These are phyloP conservation scores for Phoenix dactylifera DNA, from an alignment of 176 grass and related monocot genomes.

Conservation along the genomic window DNA sequence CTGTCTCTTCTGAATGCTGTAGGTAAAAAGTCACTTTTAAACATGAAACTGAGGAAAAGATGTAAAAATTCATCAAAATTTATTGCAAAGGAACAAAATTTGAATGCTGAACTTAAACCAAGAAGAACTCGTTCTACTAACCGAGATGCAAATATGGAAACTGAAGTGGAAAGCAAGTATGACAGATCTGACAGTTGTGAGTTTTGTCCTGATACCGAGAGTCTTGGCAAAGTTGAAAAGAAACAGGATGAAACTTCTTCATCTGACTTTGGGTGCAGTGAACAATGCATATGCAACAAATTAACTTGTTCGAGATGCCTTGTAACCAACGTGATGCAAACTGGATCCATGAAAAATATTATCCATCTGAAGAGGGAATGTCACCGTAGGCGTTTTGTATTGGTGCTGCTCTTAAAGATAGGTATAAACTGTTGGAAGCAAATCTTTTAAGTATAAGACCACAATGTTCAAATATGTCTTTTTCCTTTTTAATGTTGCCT, in stretches of 20 bases:
- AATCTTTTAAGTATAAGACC: too few species aligned
- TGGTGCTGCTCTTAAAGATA: slow-evolving; percentile 63
- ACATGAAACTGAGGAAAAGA: slow-evolving; percentile 29
- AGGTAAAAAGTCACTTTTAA: slow-evolving; percentile 13
- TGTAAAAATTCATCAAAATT: slow-evolving; percentile 19
- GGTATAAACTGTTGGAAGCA: slow-evolving; percentile 32
- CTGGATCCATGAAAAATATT: slow-evolving; percentile 45
- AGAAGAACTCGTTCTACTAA: slow-evolving; percentile 31
- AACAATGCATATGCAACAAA: slow-evolving; percentile 27
- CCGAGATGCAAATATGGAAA: slow-evolving; percentile 15
- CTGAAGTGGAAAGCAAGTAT: slow-evolving; percentile 19
- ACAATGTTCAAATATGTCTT: neutral
- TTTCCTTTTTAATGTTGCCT: neutral
- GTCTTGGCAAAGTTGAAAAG: slow-evolving; percentile 9
- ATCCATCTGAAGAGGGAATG: slow-evolving; percentile 41
- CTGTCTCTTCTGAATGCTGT: slow-evolving; percentile 11
- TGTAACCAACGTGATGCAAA: slow-evolving; percentile 32
- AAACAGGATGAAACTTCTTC: neutral
- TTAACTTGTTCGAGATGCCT: slow-evolving; percentile 67
- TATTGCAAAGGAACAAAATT: slow-evolving; percentile 26
- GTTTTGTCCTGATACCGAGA: slow-evolving; percentile 11
- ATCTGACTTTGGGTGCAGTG: slow-evolving; percentile 13
- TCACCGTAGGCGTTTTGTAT: slow-evolving; percentile 27
- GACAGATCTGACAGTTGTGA: slow-evolving; percentile 6
- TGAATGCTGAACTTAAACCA: slow-evolving; percentile 10